Percentiles rank a stretch among this genome's conserved stretches.
Conservation (phyloP, 1,284 basidiomycete genomes). For the Xerocomus minutiporus region DNA sequence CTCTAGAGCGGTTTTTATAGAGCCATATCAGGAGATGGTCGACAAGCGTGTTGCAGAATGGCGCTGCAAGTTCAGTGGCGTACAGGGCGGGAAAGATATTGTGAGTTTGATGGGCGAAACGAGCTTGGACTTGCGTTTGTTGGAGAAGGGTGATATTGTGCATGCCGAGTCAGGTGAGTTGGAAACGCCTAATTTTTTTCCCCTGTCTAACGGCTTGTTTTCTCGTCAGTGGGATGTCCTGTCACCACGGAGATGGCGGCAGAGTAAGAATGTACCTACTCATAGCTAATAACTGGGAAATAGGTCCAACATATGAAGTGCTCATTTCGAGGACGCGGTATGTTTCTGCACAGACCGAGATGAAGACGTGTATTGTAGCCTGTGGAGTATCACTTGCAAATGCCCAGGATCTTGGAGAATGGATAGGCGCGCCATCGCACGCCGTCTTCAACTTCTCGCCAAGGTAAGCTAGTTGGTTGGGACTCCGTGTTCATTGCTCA, state of each 20-base stretch:
- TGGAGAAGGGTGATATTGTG: constrained; percentile 94
- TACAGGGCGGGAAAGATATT: constrained; percentile 90
- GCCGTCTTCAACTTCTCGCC: no score
- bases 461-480: constrained; percentile 29
- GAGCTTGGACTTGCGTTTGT: constrained; percentile 80
- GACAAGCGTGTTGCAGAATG: constrained; percentile 87
- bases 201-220: constrained; percentile 11
- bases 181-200: background rate
- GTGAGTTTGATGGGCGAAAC: constrained; percentile 92
- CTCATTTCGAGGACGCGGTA: constrained; percentile 93
- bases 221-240: constrained; percentile 85
- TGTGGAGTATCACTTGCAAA: constrained; percentile 70
- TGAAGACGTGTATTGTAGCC: constrained; percentile 88
- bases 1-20: constrained; percentile 89
- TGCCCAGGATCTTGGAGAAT: no score
- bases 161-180: constrained; percentile 76
- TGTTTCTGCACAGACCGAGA: constrained; percentile 91
- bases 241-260: constrained; percentile 93
- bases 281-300: constrained; percentile 91
- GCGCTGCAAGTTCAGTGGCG: constrained; percentile 75
- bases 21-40: constrained; percentile 97
- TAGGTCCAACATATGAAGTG: constrained; percentile 95
- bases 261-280: constrained; percentile 92
- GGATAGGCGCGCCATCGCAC: no score
- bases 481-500: constrained; percentile 2